Base-by-base conservation (phyloP, 1,284 basidiomycete species). In the Coriolopsis trogii region DNA sequence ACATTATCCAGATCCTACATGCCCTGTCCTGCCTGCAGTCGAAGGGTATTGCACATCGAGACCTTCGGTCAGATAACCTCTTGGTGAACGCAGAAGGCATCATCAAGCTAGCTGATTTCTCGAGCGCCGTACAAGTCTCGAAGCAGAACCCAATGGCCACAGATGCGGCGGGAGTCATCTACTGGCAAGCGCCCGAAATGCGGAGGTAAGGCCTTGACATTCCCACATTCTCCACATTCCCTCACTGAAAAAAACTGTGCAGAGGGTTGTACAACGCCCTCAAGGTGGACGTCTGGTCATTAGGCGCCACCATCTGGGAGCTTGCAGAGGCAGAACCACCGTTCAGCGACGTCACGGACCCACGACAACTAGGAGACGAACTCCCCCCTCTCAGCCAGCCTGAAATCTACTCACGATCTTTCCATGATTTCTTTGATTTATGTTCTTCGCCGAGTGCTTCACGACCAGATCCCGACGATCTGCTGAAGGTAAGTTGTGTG, bases 301-400 rank as follows among this genome's bases (percentile, higher is more conserved):
- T 90, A 13, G 89, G 89, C 2, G 89, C 89, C 2, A 92, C 89
- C 0, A 76, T 87, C 0, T 91, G 89, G 89, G 89, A 92, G 65
- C 78, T 89, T 67, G 85, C 86, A 0, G 78, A 91, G 63, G 79
- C 82, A 15, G 74, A 80, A 47, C 89, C 89, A 7, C 89, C 89
- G 0, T 92, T 91, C 64, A 74, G 79, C 4, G 78, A 82, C 51
- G 71, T 80, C 1, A 75, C 81, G 46, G 72, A 76, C 51, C 56
- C 71, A 6, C 63, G 64, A 13, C 73, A 79, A 41, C 65, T 87
- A 9, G 76, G 74, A 7, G 75, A 82, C 18, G 78, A 81, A 4
- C 88, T 85, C 81, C 89, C 89, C 4, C 70, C 80, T 10, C 65
- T 91, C 33, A 68, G 70, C 34, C 73, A 82, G 29, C 78, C 84